Conservation (phyloP, 805 yeast species). For the Candida xyloterini region DNA sequence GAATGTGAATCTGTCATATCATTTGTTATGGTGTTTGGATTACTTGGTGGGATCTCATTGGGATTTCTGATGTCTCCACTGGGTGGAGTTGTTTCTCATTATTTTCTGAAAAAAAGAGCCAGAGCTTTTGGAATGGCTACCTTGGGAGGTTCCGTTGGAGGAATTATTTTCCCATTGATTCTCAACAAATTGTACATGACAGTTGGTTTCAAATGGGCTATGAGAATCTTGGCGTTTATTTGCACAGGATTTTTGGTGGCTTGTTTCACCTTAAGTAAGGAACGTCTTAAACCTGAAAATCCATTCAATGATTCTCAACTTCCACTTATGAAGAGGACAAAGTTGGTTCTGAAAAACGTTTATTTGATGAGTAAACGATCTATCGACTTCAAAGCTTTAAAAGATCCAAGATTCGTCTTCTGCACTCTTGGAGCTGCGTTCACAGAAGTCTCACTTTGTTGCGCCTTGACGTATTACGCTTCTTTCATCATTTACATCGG, state of each 20-base stretch:
- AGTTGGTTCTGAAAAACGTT: conserved; percentile 13
- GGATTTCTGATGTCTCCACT: conserved; percentile 45
- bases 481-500: conserved; percentile 44
- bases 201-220: conserved; percentile 62
- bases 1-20: conserved; percentile 37
- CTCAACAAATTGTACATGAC: conserved; percentile 41
- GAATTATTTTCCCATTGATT: conserved; percentile 56
- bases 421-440: conserved; percentile 39
- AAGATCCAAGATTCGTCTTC: conserved; percentile 37
- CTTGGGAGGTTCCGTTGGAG: conserved; percentile 67
- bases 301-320: conserved; percentile 12
- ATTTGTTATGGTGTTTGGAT: conserved; percentile 40
- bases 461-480: conserved; percentile 42
- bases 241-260: conserved; percentile 20
- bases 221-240: conserved; percentile 45
- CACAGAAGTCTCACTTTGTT: conserved; percentile 39
- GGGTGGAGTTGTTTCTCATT: conserved; percentile 44
- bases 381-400: conserved; percentile 32
- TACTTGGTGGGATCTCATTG: conserved; percentile 40
- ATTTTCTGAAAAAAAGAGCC: conserved; percentile 43
- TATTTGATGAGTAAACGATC: conserved; percentile 22
- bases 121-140: conserved; percentile 30
- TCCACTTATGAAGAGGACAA: conserved; percentile 6
- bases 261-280: conserved; percentile 35
- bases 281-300: conserved; percentile 29